These are phyloP conservation scores for Trapa incisa DNA, from an alignment of 345 rosid species.

Conservation along the genomic window DNA sequence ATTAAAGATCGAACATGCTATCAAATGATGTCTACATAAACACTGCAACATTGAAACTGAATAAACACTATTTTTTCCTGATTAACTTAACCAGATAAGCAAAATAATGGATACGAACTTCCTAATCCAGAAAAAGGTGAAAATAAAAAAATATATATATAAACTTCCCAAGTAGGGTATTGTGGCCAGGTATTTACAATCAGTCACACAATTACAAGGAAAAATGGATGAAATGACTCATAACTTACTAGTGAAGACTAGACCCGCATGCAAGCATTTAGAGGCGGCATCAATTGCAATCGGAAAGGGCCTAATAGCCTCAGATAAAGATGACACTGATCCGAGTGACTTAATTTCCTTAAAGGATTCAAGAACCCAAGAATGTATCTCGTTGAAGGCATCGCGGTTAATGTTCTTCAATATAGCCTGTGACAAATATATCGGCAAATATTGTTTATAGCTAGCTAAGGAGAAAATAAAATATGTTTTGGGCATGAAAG, in stretches of 20 bases:
- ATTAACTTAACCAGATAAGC: no score
- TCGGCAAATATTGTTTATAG: neutral
- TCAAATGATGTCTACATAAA: neutral
- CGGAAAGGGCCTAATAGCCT: conserved; percentile 55
- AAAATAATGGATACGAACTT: no score
- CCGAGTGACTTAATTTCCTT: conserved; percentile 30
- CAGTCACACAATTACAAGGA: neutral
- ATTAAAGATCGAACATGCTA: neutral
- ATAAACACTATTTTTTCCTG: neutral
- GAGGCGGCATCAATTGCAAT: conserved; percentile 43
- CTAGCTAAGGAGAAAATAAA: neutral
- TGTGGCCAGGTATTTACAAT: neutral
- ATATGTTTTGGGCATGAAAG: neutral
- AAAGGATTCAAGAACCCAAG: conserved; percentile 65
- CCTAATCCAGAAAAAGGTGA: neutral
- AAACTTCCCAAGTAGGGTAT: no score
- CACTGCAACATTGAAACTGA: neutral
- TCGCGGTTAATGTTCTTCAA: conserved; percentile 37
- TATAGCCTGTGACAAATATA: conserved; percentile 46
- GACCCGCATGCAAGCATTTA: conserved; percentile 53
- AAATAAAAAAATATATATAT: no score
- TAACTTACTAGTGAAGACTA: conserved; percentile 78
- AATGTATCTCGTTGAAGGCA: conserved; percentile 46
- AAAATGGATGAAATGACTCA: neutral
- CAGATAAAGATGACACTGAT: conserved; percentile 17